Evolutionary conservation across 352 stramenopile genomes (phyloP).

Genomic region (Phytophthora macrochlamydospora): DNA sequence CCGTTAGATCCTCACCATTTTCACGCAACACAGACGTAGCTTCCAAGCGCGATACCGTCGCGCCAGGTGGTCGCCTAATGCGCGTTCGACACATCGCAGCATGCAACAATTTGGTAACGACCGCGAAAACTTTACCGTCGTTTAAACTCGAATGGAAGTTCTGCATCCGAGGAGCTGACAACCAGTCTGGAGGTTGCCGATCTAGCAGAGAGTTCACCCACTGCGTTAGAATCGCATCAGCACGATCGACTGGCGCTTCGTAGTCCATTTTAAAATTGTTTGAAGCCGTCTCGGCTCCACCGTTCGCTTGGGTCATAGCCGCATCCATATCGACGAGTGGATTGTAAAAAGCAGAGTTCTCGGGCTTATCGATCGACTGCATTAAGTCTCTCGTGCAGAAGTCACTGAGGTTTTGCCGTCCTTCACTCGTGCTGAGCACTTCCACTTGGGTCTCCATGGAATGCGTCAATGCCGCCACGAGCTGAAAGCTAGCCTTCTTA

Average conservation of each 20-base stretch:
- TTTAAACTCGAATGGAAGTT: slow-evolving; percentile 75
- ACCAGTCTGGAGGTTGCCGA: slow-evolving; percentile 53
- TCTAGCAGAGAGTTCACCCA: slow-evolving; percentile 73
- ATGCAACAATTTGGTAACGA: slow-evolving; percentile 72
- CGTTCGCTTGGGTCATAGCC: slow-evolving; percentile 1
- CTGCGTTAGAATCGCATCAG: slow-evolving; percentile 74
- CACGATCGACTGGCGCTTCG: slow-evolving; percentile 63
- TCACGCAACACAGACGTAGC: slow-evolving; percentile 66
- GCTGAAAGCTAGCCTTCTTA: slow-evolving; percentile 76
- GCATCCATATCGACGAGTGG: slow-evolving; percentile 55
- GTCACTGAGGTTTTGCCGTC: slow-evolving; percentile 63
- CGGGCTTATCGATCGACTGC: slow-evolving; percentile 63
- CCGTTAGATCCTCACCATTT: slow-evolving; percentile 80
- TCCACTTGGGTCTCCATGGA: slow-evolving; percentile 67
- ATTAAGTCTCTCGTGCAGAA: slow-evolving; percentile 71
- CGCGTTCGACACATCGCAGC: slow-evolving; percentile 63
- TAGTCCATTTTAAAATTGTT: slow-evolving; percentile 36
- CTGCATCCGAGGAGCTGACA: slow-evolving; percentile 49
- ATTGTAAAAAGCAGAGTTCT: slow-evolving; percentile 71
- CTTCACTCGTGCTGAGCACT: slow-evolving; percentile 61
- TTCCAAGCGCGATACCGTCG: slow-evolving; percentile 51
- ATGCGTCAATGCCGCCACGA: slow-evolving; percentile 48
- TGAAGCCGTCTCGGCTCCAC: slow-evolving; percentile 4
- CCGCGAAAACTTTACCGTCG: slow-evolving; percentile 58
- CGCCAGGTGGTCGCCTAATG: slow-evolving; percentile 32